A percentile compares a stretch with the other conserved stretches of the same genome.
phyloP scores from a whole-genome alignment of 2,329 filamentous ascomycete species.

The Tothia fuscella region DNA sequence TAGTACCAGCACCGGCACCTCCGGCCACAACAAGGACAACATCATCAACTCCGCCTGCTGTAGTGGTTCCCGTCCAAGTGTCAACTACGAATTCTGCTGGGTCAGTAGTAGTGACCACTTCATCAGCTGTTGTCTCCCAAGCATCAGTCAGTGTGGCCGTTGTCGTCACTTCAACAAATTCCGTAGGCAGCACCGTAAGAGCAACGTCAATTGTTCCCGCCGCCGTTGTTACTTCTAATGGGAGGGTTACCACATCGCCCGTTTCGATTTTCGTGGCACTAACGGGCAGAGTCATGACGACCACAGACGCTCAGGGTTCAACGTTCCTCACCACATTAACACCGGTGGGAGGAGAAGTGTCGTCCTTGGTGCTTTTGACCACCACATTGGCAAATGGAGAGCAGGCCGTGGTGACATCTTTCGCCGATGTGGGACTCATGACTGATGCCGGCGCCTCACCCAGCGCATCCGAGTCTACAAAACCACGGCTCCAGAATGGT shows the following conservation, averaged over 20 bases:
- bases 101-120: constrained; percentile 24
- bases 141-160: constrained; percentile 28
- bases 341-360: constrained; percentile 28
- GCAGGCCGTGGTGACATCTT: constrained; percentile 3
- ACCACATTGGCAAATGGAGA: constrained; percentile 22
- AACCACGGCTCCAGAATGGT: constrained; percentile 6
- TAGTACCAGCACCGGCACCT: constrained; percentile 5
- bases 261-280: no score
- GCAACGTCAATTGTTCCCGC: constrained; percentile 27
- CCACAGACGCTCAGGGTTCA: constrained; percentile 27
- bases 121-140: constrained; percentile 28
- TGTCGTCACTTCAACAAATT: constrained; percentile 28
- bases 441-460: background rate
- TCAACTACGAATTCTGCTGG: constrained; percentile 28
- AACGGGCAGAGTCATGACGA: constrained; percentile 34
- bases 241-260: constrained; percentile 15
- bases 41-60: constrained; percentile 17
- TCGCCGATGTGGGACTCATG: constrained; percentile 3
- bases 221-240: constrained; percentile 23
- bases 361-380: constrained; percentile 26
- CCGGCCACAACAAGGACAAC: constrained; percentile 11
- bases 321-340: constrained; percentile 36
- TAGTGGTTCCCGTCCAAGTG: constrained; percentile 26
- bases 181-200: constrained; percentile 24
- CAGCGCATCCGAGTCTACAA: background rate